Conservation (phyloP, 768 basidiomycete genomes). For the Tylopilus sp. region DNA sequence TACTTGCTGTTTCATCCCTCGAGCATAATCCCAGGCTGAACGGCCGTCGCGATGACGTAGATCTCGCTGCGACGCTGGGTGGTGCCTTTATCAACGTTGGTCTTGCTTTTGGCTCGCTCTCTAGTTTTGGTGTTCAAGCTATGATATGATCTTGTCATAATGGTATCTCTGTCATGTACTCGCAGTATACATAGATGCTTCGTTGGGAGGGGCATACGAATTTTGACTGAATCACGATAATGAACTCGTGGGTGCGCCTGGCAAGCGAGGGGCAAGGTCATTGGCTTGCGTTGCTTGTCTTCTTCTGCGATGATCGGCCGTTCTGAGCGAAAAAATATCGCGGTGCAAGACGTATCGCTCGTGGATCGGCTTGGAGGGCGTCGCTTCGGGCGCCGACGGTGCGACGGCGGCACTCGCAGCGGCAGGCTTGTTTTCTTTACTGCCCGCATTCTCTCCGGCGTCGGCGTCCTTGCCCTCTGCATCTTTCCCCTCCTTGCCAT, state of each 20-base stretch:
- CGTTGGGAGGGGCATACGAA: neutral
- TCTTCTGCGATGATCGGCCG: constrained; percentile 67
- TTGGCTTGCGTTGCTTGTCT: constrained; percentile 64
- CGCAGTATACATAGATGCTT: neutral
- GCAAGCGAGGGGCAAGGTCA: constrained; percentile 68
- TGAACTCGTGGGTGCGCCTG: constrained; percentile 49
- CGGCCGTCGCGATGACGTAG: constrained; percentile 72
- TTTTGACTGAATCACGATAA: constrained; percentile 12
- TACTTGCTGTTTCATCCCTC: constrained; percentile 81
- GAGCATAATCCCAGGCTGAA: constrained; percentile 73
- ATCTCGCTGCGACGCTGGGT: constrained; percentile 78
- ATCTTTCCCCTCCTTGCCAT: constrained; percentile 27
- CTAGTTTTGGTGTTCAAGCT: constrained; percentile 76
- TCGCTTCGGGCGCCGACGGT: constrained; percentile 29
- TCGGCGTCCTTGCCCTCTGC: constrained; percentile 35
- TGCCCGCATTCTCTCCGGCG: constrained; percentile 30
- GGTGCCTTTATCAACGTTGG: constrained; percentile 79
- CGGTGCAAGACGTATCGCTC: constrained; percentile 80
- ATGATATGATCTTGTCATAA: constrained; percentile 46
- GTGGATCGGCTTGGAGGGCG: constrained; percentile 48
- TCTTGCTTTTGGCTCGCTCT: constrained; percentile 68
- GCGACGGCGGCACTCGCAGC: constrained; percentile 13
- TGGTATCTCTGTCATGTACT: too few relatives aligned
- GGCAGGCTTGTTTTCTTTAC: constrained; percentile 15
- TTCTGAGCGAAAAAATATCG: constrained; percentile 77